phyloP scores from a whole-genome alignment of 2,329 filamentous ascomycete species.

The Magnaporthales sp. region DNA sequence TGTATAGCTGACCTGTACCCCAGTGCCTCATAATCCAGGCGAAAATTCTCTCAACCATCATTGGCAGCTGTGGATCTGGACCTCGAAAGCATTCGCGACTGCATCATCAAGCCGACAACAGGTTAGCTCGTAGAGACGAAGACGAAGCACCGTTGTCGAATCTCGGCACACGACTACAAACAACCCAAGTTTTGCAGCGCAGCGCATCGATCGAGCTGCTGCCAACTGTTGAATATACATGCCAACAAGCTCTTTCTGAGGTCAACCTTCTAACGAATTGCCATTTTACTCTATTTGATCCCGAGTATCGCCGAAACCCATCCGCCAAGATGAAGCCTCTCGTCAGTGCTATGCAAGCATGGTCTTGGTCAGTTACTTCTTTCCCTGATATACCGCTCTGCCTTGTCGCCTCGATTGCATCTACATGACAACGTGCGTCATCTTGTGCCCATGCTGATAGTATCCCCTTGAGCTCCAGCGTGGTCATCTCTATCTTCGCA shows the following conservation, averaged over 20 bases:
- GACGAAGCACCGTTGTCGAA: no score
- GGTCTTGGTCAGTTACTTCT: conserved; percentile 67
- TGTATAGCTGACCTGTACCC: background rate
- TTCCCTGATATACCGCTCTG: background rate
- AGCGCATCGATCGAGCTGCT: background rate
- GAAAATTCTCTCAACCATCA: background rate
- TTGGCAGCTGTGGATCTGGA: background rate
- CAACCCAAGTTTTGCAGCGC: background rate
- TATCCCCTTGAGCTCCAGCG: conserved; percentile 44
- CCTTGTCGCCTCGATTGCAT: background rate
- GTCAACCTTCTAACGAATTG: background rate
- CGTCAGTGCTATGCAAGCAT: conserved; percentile 85
- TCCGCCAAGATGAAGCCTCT: conserved; percentile 76
- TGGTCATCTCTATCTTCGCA: conserved; percentile 58
- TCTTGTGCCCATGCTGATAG: background rate
- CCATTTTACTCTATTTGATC: background rate
- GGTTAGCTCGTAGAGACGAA: background rate
- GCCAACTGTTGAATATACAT: background rate
- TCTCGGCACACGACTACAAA: background rate
- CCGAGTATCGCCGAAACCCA: conserved; percentile 4
- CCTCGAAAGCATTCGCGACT: background rate
- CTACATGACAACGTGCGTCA: background rate
- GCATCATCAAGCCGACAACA: background rate
- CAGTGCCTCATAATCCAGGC: background rate
- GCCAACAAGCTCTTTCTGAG: background rate